Base-by-base conservation (phyloP, 192 early-diverging fungal species). In the Chytriomyces hyalinus region DNA sequence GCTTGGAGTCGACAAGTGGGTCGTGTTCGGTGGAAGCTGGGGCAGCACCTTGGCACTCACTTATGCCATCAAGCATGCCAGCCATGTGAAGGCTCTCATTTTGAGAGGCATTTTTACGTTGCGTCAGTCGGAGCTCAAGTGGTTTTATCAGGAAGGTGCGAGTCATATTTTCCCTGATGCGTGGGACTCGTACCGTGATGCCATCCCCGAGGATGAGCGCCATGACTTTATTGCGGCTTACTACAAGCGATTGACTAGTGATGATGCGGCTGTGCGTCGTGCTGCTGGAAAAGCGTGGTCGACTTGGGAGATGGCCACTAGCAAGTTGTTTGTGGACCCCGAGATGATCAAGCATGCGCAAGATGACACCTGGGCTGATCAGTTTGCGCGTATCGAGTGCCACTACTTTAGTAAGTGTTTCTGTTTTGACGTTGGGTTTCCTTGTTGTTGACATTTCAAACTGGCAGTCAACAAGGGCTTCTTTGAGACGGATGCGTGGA, bases 11-110 rank as follows among this genome's bases (percentile, higher is more conserved):
- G 90, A 90, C 67, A 89, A 86, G 59, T 93, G 92, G 92, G 85
- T 91, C 45, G 90, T 93, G 13, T 92, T 93, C 87, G 92, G 92
- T 36, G 91, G 91, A 48, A 89, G 86, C 5, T 92, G 90, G 90
- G 91, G 92, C 46, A 85, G 82, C 60, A 88, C 87, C 11, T 82
- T 89, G 10, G 66, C 87, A 6, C 77, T 88, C 6, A 49, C 88
- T 2, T 93, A 93, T 73, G 91, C 91, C 9, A 80, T 81, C 48
- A 87, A 80, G 65, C 86, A 92, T 73, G 89, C 91, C 15, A 77
- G 79, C 20, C 84, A 74, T 7, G 88, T 91, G 65, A 90, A 91
- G 68, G 91, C 84, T 17, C 81, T 93, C 50, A 89, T 92, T 61
- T 81, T 93, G 17, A 84, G 91, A 11, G 91, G 92, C 49, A 92